Base-by-base conservation (phyloP, 2,329 filamentous ascomycete species). In the Penicillium sp. region DNA sequence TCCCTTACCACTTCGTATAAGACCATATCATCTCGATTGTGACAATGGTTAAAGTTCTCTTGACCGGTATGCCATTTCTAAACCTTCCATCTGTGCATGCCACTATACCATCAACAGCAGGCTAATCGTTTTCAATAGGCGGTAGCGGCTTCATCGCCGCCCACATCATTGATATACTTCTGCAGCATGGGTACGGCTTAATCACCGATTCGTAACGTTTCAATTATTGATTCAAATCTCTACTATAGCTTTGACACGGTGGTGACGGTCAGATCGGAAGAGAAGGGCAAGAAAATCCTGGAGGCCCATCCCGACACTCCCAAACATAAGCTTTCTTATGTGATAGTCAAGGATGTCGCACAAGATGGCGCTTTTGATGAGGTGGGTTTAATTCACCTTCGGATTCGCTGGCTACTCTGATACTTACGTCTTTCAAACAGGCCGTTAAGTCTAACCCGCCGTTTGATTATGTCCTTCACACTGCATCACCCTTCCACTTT, bases 381-480 rank as follows among this genome's bases (percentile, higher is more conserved):
- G 61, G 83, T 72, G 52, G 46, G 49, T 44, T 33, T 7, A 30
- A 24, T 8, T 6, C 10, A 7, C 8, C 38, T 22, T 3, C 28
- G 13, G n/a, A 5, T 18, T 7, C 5, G 16, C 3, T 27, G 9
- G 11, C 8, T 27, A 9, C 13, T 50, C 6, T 24, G n/a, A 25
- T 18, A 44, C 51, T 62, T 33, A 62, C 13, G 13, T 18, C 13
- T 14, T 38, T 38, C 20, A 5, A 48, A 49, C 40, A 72, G 68
- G 82, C 81, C 14, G 78, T 85, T 43, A 75, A 82, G 56, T 83
- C 81, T 14, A 76, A 81, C 48, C 82, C 82, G 0, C 81, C 84
- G 0, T 88, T 92, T 56, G 85, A 89, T 62, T 85, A 81, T 41
- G 87, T 92, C 44, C 78, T 90, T 46, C 87, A 90, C 68, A 89